These are phyloP conservation scores for Holtermanniella nyarrowii DNA, from an alignment of 768 basidiomycete species.

Conservation along the genomic window DNA sequence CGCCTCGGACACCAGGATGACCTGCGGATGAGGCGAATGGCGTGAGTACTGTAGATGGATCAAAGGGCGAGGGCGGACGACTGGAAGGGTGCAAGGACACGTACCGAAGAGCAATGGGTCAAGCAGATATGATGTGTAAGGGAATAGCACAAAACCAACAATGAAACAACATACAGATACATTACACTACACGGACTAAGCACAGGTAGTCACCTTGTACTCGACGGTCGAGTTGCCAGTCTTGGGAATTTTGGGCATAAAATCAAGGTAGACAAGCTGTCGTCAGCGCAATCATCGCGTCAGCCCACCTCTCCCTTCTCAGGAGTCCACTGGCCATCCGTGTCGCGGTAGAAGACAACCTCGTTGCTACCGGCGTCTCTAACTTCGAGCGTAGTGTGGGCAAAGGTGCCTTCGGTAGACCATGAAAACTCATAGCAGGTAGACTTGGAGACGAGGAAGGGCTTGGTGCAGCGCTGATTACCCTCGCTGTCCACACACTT, in stretches of 20 bases:
- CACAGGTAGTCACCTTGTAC: slow-evolving; percentile 28
- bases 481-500: slow-evolving; percentile 32
- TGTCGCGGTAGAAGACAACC: slow-evolving; percentile 36
- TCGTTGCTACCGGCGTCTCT: slow-evolving; percentile 30
- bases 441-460: slow-evolving; percentile 31
- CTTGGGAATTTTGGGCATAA: slow-evolving; percentile 30
- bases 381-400: slow-evolving; percentile 37
- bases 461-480: slow-evolving; percentile 32
- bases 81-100: no score
- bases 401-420: slow-evolving; percentile 32
- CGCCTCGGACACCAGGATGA: no score
- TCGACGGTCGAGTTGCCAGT: slow-evolving; percentile 35
- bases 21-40: no score
- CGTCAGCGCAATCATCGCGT: not conserved
- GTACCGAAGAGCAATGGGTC: no score
- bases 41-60: no score
- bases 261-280: slow-evolving; percentile 36
- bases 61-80: no score
- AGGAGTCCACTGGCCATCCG: slow-evolving; percentile 36
- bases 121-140: no score
- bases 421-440: slow-evolving; percentile 35
- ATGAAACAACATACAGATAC: no score
- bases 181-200: no score
- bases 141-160: no score
- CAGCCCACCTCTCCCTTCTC: slow-evolving; percentile 34